phyloP scores from a whole-genome alignment of 225 moss, liverwort and hornwort species.

The Ulota crispa region DNA sequence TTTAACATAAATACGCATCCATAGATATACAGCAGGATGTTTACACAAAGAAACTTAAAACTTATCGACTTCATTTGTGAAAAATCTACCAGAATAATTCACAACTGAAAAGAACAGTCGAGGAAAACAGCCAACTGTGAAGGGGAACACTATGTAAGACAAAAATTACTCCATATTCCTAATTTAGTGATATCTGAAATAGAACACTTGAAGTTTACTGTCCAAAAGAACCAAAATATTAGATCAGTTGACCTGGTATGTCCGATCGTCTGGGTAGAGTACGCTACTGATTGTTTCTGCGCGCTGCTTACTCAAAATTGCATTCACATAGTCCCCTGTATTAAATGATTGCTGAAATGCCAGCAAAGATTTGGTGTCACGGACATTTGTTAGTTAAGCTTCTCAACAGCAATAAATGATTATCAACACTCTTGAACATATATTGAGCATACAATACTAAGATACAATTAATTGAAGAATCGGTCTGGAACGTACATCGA shows the following conservation, averaged over 20 bases:
- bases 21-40: slow-evolving; percentile 15
- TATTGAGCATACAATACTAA: background rate
- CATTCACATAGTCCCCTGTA: slow-evolving; percentile 93
- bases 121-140: slow-evolving; percentile 4
- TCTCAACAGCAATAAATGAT: slow-evolving; percentile 6
- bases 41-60: slow-evolving; percentile 5
- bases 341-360: slow-evolving; percentile 85
- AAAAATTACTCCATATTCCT: background rate
- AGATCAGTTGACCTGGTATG: slow-evolving; percentile 65
- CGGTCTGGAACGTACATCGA: background rate
- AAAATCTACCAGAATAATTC: background rate
- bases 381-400: slow-evolving; percentile 6
- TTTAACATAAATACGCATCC: slow-evolving; percentile 7
- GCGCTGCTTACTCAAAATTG: slow-evolving; percentile 91
- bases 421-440: background rate
- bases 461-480: background rate
- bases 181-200: background rate
- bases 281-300: slow-evolving; percentile 93
- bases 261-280: slow-evolving; percentile 92
- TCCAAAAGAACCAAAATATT: slow-evolving; percentile 17
- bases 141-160: background rate
- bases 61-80: background rate
- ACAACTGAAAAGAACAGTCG: slow-evolving; percentile 5
- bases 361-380: background rate
- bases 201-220: background rate